A percentile compares a stretch with the other conserved stretches of the same genome.
Conservation (phyloP, 345 rosid genomes). For the Salix arbutifolia region DNA sequence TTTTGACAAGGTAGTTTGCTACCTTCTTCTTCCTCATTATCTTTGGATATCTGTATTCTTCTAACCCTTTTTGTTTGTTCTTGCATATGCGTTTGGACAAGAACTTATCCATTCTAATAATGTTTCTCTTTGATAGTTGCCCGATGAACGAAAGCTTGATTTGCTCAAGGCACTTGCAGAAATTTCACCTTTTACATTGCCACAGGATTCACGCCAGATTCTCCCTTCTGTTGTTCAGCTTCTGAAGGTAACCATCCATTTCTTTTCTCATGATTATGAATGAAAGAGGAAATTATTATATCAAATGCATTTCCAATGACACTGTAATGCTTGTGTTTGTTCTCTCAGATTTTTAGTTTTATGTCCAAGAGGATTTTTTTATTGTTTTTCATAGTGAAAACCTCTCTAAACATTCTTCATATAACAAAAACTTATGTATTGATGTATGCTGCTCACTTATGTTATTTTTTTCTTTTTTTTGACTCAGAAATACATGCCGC, state of each 20-base stretch:
- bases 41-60: background rate
- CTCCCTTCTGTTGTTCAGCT: slow-evolving; percentile 88
- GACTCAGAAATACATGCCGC: slow-evolving; percentile 84
- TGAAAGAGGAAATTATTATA: background rate
- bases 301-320: background rate
- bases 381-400: background rate
- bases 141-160: slow-evolving; percentile 94
- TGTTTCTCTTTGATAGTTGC: slow-evolving; percentile 54
- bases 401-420: background rate
- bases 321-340: background rate
- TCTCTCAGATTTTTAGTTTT: slow-evolving; percentile 4
- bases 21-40: background rate
- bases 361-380: background rate
- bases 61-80: background rate
- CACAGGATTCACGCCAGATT: slow-evolving; percentile 91
- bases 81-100: background rate
- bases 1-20: slow-evolving; percentile 68
- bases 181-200: slow-evolving; percentile 76
- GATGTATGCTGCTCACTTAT: background rate
- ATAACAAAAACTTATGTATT: background rate
- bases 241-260: slow-evolving; percentile 54
- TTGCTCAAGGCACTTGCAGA: slow-evolving; percentile 93
- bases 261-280: background rate
- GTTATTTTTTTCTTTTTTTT: slow-evolving; percentile 14
- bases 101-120: background rate